Evolutionary conservation across 768 basidiomycete species (phyloP).

Genomic region (Leccinum sublutescens): DNA sequence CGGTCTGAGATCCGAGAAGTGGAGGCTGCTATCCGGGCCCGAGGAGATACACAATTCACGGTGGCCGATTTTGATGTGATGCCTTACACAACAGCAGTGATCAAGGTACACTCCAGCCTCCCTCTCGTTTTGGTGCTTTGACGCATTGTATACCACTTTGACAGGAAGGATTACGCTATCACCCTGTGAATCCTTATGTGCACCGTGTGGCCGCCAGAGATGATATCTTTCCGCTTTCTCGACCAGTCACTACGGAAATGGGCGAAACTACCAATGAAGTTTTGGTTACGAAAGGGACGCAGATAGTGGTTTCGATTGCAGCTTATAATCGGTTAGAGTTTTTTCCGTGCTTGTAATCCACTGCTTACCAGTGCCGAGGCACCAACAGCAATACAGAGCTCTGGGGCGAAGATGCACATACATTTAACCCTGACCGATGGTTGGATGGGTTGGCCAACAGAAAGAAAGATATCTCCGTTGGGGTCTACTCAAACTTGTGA

Average conservation of each 20-base stretch:
- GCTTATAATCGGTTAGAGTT: constrained; percentile 50
- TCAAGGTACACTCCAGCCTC: constrained; percentile 28
- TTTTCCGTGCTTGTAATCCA: background rate
- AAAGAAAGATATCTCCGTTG: constrained; percentile 22
- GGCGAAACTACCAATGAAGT: constrained; percentile 44
- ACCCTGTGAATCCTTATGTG: constrained; percentile 50
- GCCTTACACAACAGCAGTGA: constrained; percentile 42
- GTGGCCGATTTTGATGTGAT: constrained; percentile 49
- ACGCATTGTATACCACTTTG: background rate
- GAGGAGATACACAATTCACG: constrained; percentile 13
- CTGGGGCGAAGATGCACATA: constrained; percentile 34
- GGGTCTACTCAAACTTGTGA: constrained; percentile 32
- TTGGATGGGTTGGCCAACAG: constrained; percentile 16
- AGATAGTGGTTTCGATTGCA: constrained; percentile 44
- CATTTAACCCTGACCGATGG: constrained; percentile 33
- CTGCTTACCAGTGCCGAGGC: background rate
- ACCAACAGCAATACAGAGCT: constrained; percentile 25
- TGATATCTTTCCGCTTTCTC: constrained; percentile 57
- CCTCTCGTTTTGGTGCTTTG: constrained; percentile 16
- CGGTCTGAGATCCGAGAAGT: constrained; percentile 34
- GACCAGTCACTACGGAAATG: constrained; percentile 44
- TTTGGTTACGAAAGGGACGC: constrained; percentile 49
- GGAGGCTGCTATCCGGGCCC: constrained; percentile 9
- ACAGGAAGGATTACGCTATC: constrained; percentile 47
- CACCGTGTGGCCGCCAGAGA: constrained; percentile 50